These are phyloP conservation scores for Pythium insidiosum DNA, from an alignment of 352 stramenopile species.

Conservation along the genomic window DNA sequence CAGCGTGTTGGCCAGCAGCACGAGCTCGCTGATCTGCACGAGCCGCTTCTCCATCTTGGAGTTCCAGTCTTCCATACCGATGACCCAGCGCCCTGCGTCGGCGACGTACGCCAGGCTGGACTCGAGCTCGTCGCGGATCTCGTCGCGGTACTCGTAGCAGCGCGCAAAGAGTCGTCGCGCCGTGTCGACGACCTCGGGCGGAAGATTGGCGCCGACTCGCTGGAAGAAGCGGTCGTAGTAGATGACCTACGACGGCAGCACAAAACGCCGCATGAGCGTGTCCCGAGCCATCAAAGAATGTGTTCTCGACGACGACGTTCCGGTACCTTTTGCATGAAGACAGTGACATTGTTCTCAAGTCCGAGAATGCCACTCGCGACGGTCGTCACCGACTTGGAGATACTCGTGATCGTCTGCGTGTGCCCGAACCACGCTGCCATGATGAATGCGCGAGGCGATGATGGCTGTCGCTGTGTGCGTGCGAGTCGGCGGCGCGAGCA, in stretches of 20 bases:
- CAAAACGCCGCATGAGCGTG: neutral
- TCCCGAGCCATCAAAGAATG: no score
- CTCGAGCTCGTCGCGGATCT: slow-evolving; percentile 78
- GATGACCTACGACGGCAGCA: slow-evolving; percentile 38
- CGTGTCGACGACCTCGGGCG: slow-evolving; percentile 44
- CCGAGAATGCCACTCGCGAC: slow-evolving; percentile 57
- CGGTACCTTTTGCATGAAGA: slow-evolving; percentile 79
- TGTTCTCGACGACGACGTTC: no score
- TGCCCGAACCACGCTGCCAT: slow-evolving; percentile 79
- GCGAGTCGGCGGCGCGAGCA: no score
- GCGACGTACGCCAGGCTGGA: slow-evolving; percentile 26
- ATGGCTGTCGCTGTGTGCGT: neutral
- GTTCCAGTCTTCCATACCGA: slow-evolving; percentile 81
- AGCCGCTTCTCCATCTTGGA: slow-evolving; percentile 83
- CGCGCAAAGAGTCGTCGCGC: slow-evolving; percentile 50
- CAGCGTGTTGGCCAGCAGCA: slow-evolving; percentile 66
- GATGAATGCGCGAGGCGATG: no score
- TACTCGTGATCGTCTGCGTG: slow-evolving; percentile 76
- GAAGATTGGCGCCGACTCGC: slow-evolving; percentile 52
- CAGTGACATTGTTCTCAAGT: slow-evolving; percentile 70
- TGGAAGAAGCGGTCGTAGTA: slow-evolving; percentile 83
- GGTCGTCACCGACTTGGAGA: slow-evolving; percentile 78
- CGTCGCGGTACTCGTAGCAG: slow-evolving; percentile 79
- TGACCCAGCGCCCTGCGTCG: slow-evolving; percentile 55
- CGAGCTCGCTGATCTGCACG: slow-evolving; percentile 75